These are phyloP conservation scores for Saccharomyces eubayanus DNA, from an alignment of 805 yeast genomes.

Conservation along the genomic window DNA sequence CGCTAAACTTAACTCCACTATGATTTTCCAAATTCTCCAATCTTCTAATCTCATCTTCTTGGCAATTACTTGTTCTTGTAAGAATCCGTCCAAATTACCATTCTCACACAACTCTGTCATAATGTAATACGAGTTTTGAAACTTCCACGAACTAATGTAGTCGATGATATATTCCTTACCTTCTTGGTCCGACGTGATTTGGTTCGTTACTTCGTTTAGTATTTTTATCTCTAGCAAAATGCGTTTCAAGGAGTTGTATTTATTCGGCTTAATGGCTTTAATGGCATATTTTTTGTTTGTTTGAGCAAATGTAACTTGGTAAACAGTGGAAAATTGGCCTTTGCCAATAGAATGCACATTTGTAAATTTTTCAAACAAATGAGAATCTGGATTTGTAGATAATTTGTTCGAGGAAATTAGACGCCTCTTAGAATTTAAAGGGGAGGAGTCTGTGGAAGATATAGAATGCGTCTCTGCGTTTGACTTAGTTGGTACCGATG, in stretches of 20 bases:
- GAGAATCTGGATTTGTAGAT: constrained; percentile 28
- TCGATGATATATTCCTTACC: constrained; percentile 74
- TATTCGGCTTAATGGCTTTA: constrained; percentile 62
- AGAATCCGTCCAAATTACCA: constrained; percentile 76
- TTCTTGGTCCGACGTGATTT: constrained; percentile 38
- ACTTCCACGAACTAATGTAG: constrained; percentile 81
- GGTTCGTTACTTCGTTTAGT: constrained; percentile 19
- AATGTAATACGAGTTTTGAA: constrained; percentile 65
- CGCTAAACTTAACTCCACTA: constrained; percentile 76
- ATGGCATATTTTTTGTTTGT: constrained; percentile 64
- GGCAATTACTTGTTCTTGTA: constrained; percentile 68
- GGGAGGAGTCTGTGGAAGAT: constrained; percentile 13
- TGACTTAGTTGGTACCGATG: constrained; percentile 28
- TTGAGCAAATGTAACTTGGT: constrained; percentile 61
- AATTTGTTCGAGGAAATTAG: constrained; percentile 17
- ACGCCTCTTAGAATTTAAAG: constrained; percentile 13
- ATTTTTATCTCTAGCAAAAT: constrained; percentile 28
- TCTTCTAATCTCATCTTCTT: constrained; percentile 62
- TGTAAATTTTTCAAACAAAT: constrained; percentile 42
- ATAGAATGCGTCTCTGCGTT: constrained; percentile 3
- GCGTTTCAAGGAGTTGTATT: constrained; percentile 20
- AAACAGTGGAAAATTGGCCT: constrained; percentile 89
- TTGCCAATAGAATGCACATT: constrained; percentile 66
- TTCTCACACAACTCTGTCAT: constrained; percentile 95
- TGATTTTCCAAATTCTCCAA: constrained; percentile 95